A percentile compares a stretch with the other conserved stretches of the same genome.
Conservation (phyloP, 2,329 filamentous ascomycete species). For the Penicillium brasilianum region DNA sequence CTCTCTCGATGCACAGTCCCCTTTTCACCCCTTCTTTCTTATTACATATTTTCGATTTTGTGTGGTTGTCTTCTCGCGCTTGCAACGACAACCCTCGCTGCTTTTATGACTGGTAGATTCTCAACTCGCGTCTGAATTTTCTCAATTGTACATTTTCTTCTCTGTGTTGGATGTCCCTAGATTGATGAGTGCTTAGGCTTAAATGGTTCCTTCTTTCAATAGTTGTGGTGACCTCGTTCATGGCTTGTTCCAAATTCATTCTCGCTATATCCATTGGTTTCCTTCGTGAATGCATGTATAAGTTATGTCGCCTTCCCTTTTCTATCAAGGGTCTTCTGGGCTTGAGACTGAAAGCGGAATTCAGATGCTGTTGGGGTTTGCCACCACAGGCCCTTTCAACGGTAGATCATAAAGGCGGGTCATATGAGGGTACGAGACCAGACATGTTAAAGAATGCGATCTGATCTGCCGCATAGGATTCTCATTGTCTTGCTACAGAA, state of each 20-base stretch:
- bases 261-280: not conserved
- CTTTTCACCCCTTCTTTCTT: constrained; percentile 10
- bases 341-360: no score
- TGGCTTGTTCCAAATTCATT: not conserved
- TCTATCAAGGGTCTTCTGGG: no score
- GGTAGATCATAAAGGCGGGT: no score
- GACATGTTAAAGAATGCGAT: no score
- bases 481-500: no score
- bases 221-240: not conserved
- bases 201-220: not conserved
- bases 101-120: constrained; percentile 30
- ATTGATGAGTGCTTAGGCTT: constrained; percentile 16
- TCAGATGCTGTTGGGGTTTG: no score
- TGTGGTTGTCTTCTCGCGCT: constrained; percentile 17
- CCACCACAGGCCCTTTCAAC: no score
- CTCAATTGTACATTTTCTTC: constrained; percentile 27
- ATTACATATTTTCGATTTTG: constrained; percentile 21
- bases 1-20: constrained; percentile 16
- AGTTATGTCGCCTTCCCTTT: no score
- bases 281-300: no score
- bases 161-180: constrained; percentile 19
- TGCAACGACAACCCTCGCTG: constrained; percentile 10
- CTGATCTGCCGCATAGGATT: no score
- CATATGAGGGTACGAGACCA: no score
- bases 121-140: constrained; percentile 9